These are phyloP conservation scores for Cyberlindnera galapagoensis DNA, from an alignment of 805 yeast genomes.

Conservation along the genomic window DNA sequence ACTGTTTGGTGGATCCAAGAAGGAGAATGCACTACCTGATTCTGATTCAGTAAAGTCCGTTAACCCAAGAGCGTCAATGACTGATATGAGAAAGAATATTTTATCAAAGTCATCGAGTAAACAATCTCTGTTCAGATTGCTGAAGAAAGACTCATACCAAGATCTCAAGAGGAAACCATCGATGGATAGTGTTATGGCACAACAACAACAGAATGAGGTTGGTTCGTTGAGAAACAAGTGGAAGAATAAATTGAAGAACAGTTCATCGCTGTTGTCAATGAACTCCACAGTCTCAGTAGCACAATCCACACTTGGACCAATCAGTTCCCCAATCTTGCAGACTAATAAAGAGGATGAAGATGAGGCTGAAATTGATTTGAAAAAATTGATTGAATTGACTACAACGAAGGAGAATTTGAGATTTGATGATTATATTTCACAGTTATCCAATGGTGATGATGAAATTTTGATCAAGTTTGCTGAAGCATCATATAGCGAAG, in stretches of 20 bases:
- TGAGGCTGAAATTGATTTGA: slow-evolving; percentile 25
- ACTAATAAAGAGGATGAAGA: slow-evolving; percentile 1
- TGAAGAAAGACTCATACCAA: slow-evolving; percentile 19
- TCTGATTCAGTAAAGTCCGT: slow-evolving; percentile 21
- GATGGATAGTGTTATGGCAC: slow-evolving; percentile 37
- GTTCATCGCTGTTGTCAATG: slow-evolving; percentile 41
- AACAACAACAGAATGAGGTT: slow-evolving; percentile 50
- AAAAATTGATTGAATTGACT: slow-evolving; percentile 31
- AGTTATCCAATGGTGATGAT: slow-evolving; percentile 27
- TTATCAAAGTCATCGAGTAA: slow-evolving; percentile 20
- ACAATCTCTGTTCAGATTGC: slow-evolving; percentile 16
- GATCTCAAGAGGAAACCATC: slow-evolving; percentile 17
- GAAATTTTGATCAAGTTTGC: slow-evolving; percentile 32
- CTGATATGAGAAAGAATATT: slow-evolving; percentile 26
- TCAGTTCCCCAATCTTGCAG: slow-evolving; percentile 2
- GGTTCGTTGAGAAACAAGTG: slow-evolving; percentile 50
- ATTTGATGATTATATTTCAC: slow-evolving; percentile 23
- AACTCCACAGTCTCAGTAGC: slow-evolving; percentile 21
- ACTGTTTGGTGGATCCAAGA: slow-evolving; percentile 18
- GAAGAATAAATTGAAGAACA: slow-evolving; percentile 44
- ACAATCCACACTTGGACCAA: slow-evolving; percentile 11
- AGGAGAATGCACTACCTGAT: slow-evolving; percentile 6
- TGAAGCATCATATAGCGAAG: slow-evolving; percentile 43
- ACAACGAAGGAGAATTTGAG: slow-evolving; percentile 26
- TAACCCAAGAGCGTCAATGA: slow-evolving; percentile 20